Base-by-base conservation (phyloP, 2,329 filamentous ascomycete species). In the Epichloe uncinata region DNA sequence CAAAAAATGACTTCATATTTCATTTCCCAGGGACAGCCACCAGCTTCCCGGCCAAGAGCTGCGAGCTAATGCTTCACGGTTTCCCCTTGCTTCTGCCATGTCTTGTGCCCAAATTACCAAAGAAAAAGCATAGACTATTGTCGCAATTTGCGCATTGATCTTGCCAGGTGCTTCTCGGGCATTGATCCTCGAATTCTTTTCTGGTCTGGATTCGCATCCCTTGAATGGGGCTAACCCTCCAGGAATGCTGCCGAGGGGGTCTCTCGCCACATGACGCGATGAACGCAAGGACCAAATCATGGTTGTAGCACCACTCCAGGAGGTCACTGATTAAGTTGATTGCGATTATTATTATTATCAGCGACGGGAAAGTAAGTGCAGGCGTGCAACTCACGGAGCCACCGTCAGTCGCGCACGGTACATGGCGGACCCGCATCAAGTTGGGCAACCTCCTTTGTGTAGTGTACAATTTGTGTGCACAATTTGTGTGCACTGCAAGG, bases 1-100 rank as follows among this genome's bases (percentile, higher is more conserved):
- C 15, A 45, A 33, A 38, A 20, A n/a, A 53, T 48, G 52, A 54
- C 50, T 50, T 49, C 48, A 49, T 26, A 35, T 38, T 48, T 47
- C 44, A 50, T 51, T 51, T 54, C 51, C 44, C 36, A 16, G 12
- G 45, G 37, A 45, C n/a, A 47, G 26, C 26, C 26, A 30, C 26
- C 26, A 30, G n/a, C 40, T 42, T 42, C 20, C 11, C 40, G 40
- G 26, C 26, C 16, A 41, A 26, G n/a, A 11, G 40, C 33, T n/a
- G 35, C 26, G 40, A 15, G 35, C 18, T 34, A 30, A 40, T 18
- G 13, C 33, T 40, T 12, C 18, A 26, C 34, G 18, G 18, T 11
- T 41, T 30, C 11, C 11, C 46, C 46, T 30, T 48, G 38, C 46
- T 16, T 50, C n/a, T 18, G 15, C 18, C n/a, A 38, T 45, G 22